These are phyloP conservation scores for Scheffersomyces stipitis DNA, from an alignment of 805 yeast species.

Conservation along the genomic window DNA sequence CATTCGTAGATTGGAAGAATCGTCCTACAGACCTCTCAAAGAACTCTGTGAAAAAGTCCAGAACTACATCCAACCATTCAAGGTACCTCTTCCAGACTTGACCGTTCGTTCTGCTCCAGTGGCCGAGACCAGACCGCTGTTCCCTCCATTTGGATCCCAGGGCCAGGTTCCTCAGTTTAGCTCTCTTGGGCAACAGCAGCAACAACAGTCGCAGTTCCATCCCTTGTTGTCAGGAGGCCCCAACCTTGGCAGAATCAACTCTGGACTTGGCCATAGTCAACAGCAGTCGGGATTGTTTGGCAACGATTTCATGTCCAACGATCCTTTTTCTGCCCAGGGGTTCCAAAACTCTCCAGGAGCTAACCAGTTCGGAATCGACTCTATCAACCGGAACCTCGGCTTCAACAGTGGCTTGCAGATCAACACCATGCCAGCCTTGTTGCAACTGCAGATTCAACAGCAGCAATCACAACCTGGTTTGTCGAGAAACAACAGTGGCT, in stretches of 20 bases:
- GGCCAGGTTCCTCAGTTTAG: neutral
- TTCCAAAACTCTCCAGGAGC: constrained; percentile 5
- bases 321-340: constrained; percentile 5
- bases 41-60: constrained; percentile 51
- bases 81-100: constrained; percentile 50
- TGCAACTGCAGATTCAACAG: constrained; percentile 28
- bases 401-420: constrained; percentile 13
- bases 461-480: constrained; percentile 29
- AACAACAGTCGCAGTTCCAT: constrained; percentile 26
- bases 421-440: constrained; percentile 32
- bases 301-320: constrained; percentile 19
- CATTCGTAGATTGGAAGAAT: constrained; percentile 60
- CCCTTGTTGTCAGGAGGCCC: constrained; percentile 24
- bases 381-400: constrained; percentile 14
- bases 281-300: constrained; percentile 21
- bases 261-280: constrained; percentile 10
- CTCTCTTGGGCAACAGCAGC: constrained; percentile 6
- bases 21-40: constrained; percentile 48
- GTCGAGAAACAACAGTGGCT: constrained; percentile 35
- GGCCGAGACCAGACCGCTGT: neutral
- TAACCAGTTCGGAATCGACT: constrained; percentile 28
- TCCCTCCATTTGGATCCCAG: neutral
- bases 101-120: constrained; percentile 1
- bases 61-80: constrained; percentile 59
- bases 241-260: constrained; percentile 22